Evolutionary conservation across 805 yeast genomes (phyloP).

Genomic region (Candida xiaguanensis): DNA sequence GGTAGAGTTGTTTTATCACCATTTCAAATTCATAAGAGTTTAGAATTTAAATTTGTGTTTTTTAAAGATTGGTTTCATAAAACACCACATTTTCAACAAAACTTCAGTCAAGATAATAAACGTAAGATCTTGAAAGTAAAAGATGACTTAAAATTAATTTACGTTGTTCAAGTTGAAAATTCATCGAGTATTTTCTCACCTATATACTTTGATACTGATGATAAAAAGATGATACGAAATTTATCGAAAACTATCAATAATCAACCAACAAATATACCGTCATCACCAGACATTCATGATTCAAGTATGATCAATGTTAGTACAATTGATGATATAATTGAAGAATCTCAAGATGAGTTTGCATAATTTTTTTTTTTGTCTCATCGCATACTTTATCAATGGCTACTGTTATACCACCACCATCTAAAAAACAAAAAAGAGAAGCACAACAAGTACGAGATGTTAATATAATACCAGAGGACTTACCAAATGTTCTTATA

Average conservation of each 20-base stretch:
- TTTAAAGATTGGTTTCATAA: slow-evolving; percentile 35
- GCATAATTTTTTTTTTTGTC: slow-evolving; percentile 2
- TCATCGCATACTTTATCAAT: slow-evolving; percentile 31
- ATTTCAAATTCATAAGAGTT: slow-evolving; percentile 6
- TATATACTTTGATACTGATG: slow-evolving; percentile 23
- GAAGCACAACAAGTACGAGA: slow-evolving; percentile 81
- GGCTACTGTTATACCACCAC: slow-evolving; percentile 95
- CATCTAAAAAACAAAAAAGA: slow-evolving; percentile 80
- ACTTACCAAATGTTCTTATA: slow-evolving; percentile 82
- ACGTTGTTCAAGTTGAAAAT: slow-evolving; percentile 14
- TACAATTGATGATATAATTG: not conserved
- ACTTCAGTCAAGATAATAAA: not conserved
- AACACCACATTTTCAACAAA: slow-evolving; percentile 13
- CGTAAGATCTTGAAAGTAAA: slow-evolving; percentile 3
- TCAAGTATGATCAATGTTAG: slow-evolving; percentile 4
- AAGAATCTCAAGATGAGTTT: slow-evolving; percentile 2
- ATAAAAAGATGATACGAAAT: slow-evolving; percentile 3
- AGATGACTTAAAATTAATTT: slow-evolving; percentile 14
- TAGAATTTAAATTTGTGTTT: slow-evolving; percentile 21
- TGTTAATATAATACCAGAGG: slow-evolving; percentile 67
- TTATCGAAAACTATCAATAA: slow-evolving; percentile 2
- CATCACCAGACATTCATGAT: slow-evolving; percentile 6
- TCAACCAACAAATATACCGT: not conserved
- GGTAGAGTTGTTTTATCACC: slow-evolving; percentile 15
- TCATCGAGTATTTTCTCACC: slow-evolving; percentile 12